A percentile compares a stretch with the other conserved stretches of the same genome.
Conservation (phyloP, 2,329 filamentous ascomycete genomes). For the Blastomyces parvus region DNA sequence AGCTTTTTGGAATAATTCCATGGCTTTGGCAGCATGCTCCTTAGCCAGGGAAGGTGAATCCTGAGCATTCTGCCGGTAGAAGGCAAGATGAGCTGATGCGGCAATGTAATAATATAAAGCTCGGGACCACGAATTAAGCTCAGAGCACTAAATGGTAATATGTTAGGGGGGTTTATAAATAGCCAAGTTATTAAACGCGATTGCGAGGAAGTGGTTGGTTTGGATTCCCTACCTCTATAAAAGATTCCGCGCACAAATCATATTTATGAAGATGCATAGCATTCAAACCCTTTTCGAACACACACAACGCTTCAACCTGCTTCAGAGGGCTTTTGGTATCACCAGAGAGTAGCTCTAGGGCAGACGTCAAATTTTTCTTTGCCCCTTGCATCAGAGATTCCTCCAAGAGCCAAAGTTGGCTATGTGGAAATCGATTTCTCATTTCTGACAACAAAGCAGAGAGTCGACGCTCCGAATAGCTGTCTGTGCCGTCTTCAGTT, state of each 20-base stretch:
- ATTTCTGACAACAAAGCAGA: constrained; percentile 60
- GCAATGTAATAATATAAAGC: constrained; percentile 84
- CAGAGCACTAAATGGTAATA: constrained; percentile 46
- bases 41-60: constrained; percentile 38
- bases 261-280: constrained; percentile 74
- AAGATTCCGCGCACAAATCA: constrained; percentile 60
- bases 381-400: constrained; percentile 68
- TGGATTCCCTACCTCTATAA: constrained; percentile 46
- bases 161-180: background rate
- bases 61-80: constrained; percentile 52
- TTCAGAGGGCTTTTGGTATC: constrained; percentile 63
- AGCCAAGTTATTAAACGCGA: background rate
- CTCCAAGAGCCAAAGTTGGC: constrained; percentile 77
- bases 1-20: constrained; percentile 61
- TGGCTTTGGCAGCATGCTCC: constrained; percentile 54
- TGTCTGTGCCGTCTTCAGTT: constrained; percentile 50
- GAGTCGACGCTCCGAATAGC: constrained; percentile 63
- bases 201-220: constrained; percentile 4
- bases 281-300: constrained; percentile 74
- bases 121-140: constrained; percentile 85
- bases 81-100: constrained; percentile 65
- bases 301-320: constrained; percentile 74
- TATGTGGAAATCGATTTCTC: constrained; percentile 68
- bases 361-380: constrained; percentile 55
- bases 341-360: constrained; percentile 55